Evolutionary conservation across 2,329 filamentous ascomycete genomes (phyloP), one percentile per base, ranked within the genome.

Genomic region (Emmonsiellopsis sp.): DNA sequence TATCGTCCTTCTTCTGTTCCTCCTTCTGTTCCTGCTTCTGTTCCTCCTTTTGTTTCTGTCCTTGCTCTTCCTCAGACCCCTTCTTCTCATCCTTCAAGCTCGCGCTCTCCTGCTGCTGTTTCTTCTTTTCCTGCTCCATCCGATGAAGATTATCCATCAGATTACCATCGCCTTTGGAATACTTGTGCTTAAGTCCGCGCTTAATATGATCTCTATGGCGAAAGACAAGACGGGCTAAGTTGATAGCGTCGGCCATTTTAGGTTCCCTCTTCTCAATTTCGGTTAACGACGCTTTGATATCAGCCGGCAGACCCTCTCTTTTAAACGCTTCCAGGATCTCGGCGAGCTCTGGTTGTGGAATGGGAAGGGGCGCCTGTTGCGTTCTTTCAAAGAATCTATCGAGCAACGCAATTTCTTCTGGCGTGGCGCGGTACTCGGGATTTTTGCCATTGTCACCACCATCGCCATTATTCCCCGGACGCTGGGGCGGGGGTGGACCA

Each of bases 251-350:
- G 61, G 78, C 77, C 55, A 81, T 63, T 38, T 77, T 75, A 34
- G 79, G 63, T 53, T 75, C 70, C 34, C 74, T 57, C 30, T 74
- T 77, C 67, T 66, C 72, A 63, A 74, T 71, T 58, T 77, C 76
- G 50, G 82, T 76, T 68, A 85, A 79, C 51, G 86, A 77, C 58
- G 85, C 78, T 52, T 80, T 78, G 15, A 89, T 71, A 64, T 89
- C 87, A 20, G 72, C 62, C 1, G 89, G 87, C 13, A 89, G 80
- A 8, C 89, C 89, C 42, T 83, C 77, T 56, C 77, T 76, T 70
- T 84, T 82, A 56, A 92, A 77, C 31, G 78, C 73, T 56, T 79
- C 72, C n/a, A 87, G 70, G 7, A 83, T 76, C 47, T 80, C 76
- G 55, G 90, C 68, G 20, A 76, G 75, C 69, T 88, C 83, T n/a